phyloP scores from a whole-genome alignment of 768 basidiomycete genomes.

The Pisolithus microcarpus region DNA sequence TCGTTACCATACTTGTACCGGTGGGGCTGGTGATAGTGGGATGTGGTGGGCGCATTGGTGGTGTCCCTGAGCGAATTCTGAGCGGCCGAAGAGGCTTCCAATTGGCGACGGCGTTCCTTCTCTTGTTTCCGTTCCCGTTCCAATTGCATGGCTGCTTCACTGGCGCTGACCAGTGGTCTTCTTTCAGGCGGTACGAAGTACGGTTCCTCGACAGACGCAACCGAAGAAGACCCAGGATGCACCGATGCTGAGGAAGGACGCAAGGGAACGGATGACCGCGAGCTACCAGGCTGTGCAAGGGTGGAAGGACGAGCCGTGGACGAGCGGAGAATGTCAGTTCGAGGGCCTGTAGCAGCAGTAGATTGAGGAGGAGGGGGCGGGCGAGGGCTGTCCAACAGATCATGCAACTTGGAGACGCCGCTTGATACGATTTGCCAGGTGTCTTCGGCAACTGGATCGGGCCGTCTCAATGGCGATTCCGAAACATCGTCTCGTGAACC shows the following conservation, averaged over 20 bases:
- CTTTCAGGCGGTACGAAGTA: constrained; percentile 8
- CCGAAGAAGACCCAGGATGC: constrained; percentile 11
- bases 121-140: constrained; percentile 37
- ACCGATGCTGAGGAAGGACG: constrained; percentile 18
- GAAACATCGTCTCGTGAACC: constrained; percentile 14
- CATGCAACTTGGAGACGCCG: constrained; percentile 36
- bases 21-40: constrained; percentile 11
- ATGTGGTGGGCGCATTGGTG: constrained; percentile 16
- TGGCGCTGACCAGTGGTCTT: constrained; percentile 40
- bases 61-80: constrained; percentile 22
- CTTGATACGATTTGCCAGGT: constrained; percentile 13
- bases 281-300: constrained; percentile 14
- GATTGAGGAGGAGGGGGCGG: constrained; percentile 29
- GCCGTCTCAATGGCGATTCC: constrained; percentile 17
- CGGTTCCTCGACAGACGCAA: constrained; percentile 11
- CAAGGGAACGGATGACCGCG: constrained; percentile 17
- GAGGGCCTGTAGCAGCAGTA: background rate
- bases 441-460: constrained; percentile 20
- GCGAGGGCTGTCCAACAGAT: constrained; percentile 39
- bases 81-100: constrained; percentile 10
- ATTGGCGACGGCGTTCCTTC: constrained; percentile 26
- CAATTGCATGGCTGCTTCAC: constrained; percentile 45
- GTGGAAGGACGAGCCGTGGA: constrained; percentile 12
- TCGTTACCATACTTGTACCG: constrained; percentile 13
- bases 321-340: background rate